phyloP scores from a whole-genome alignment of 257 asterid species.

The Solanum microdontum region DNA sequence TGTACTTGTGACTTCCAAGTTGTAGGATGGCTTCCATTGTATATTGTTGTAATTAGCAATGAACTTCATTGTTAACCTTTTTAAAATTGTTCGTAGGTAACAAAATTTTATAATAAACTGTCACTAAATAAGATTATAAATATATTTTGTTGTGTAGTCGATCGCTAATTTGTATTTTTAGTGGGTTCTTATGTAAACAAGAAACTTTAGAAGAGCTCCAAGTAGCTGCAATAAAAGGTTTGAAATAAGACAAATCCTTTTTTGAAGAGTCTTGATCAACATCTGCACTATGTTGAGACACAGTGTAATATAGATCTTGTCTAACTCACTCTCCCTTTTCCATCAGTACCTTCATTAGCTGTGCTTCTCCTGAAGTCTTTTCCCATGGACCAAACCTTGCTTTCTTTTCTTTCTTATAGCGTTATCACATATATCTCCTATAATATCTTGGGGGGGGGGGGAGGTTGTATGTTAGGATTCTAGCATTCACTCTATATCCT shows the following conservation, averaged over 20 bases:
- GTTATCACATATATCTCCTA: not conserved
- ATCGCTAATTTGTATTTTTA: no score
- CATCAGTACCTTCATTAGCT: not conserved
- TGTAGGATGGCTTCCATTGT: no score
- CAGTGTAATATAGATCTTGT: conserved; percentile 25
- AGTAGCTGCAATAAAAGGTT: conserved; percentile 65
- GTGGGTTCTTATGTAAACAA: conserved; percentile 57
- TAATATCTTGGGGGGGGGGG: no score
- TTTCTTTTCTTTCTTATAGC: conserved; percentile 47
- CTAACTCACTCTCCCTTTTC: conserved; percentile 31
- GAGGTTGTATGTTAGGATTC: no score
- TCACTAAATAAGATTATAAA: no score
- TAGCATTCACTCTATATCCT: conserved; percentile 26
- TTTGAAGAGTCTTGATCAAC: conserved; percentile 28
- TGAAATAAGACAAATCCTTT: conserved; percentile 44
- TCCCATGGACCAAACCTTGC: conserved; percentile 50
- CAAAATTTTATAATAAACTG: no score
- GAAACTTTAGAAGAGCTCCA: conserved; percentile 96
- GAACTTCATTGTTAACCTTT: no score
- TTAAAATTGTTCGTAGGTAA: no score
- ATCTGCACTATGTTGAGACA: not conserved
- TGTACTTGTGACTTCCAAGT: no score
- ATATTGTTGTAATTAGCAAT: no score
- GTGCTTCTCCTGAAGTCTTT: conserved; percentile 13
- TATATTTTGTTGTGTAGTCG: no score